Percentiles rank a stretch among this genome's conserved stretches.
Evolutionary conservation across 192 early-diverging fungal species (phyloP).

Genomic region (Oehlia diaphana): DNA sequence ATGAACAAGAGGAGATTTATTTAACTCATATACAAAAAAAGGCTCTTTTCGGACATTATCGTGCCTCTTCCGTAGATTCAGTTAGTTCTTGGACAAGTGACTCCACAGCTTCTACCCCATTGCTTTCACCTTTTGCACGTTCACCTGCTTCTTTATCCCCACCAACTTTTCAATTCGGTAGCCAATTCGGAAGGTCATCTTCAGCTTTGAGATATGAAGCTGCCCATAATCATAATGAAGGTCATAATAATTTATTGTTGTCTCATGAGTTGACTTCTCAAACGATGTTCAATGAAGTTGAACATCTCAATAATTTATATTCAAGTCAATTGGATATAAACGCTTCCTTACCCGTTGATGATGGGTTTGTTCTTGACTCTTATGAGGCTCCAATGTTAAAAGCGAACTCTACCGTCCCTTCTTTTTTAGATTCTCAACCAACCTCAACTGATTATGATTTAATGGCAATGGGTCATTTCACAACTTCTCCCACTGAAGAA

Average conservation of each 20-base stretch:
- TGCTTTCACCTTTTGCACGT: conserved; percentile 23
- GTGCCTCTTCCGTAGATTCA: conserved; percentile 30
- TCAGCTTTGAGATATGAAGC: conserved; percentile 30
- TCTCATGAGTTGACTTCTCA: conserved; percentile 6
- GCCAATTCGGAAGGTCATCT: conserved; percentile 21
- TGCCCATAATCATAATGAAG: background rate
- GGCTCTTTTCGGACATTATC: conserved; percentile 27
- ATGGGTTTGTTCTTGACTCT: conserved; percentile 29
- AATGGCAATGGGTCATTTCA: conserved; percentile 28
- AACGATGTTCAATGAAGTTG: conserved; percentile 14
- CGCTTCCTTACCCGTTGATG: conserved; percentile 26
- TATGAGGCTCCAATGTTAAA: conserved; percentile 12
- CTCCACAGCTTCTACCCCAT: conserved; percentile 23
- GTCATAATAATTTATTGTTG: conserved; percentile 2
- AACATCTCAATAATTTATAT: conserved; percentile 23
- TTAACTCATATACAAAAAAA: conserved; percentile 25
- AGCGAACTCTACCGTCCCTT: background rate
- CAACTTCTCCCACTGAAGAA: conserved; percentile 8
- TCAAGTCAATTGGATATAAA: conserved; percentile 23
- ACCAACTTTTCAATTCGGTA: conserved; percentile 15
- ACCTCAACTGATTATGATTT: conserved; percentile 26
- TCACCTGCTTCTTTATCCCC: conserved; percentile 26
- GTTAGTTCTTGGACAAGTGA: conserved; percentile 33
- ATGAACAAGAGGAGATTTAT: conserved; percentile 25
- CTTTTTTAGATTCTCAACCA: background rate